A percentile compares a stretch with the other conserved stretches of the same genome.
These are phyloP conservation scores for Sporothrix variecibatus DNA, from an alignment of 2,329 filamentous ascomycete species.

Conservation along the genomic window DNA sequence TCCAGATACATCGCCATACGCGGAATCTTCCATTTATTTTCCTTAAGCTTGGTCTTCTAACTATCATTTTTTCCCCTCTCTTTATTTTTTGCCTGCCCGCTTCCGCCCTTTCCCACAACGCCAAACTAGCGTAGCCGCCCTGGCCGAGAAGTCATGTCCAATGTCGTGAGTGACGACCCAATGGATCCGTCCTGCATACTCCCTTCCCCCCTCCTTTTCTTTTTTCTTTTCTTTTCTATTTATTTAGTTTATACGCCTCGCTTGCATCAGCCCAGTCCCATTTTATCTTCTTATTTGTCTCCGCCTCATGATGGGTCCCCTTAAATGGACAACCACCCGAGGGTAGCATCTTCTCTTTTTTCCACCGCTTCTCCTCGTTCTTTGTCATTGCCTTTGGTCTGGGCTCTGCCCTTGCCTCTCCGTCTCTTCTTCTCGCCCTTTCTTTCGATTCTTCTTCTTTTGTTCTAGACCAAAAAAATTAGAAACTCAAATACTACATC, in stretches of 20 bases:
- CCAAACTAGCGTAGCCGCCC: background rate
- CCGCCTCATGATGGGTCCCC: background rate
- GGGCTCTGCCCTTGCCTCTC: background rate
- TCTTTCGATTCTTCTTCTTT: background rate
- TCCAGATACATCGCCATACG: background rate
- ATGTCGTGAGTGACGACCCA: background rate
- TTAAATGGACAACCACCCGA: background rate
- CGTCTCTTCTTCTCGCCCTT: background rate
- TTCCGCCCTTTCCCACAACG: background rate
- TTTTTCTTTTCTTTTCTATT: background rate
- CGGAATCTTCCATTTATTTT: background rate
- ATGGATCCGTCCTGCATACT: background rate
- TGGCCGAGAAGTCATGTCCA: background rate
- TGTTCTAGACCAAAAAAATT: background rate
- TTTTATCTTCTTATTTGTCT: background rate
- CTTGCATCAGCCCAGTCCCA: background rate
- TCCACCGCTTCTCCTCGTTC: background rate
- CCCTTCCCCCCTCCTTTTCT: background rate
- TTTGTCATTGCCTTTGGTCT: background rate
- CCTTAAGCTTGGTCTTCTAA: background rate
- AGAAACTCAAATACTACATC: conserved; percentile 8
- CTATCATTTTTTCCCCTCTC: background rate
- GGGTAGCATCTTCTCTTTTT: background rate
- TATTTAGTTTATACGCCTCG: background rate
- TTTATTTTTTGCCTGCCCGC: background rate